Conservation (phyloP, 805 yeast species). For the Metschnikowia bowlesiae region DNA sequence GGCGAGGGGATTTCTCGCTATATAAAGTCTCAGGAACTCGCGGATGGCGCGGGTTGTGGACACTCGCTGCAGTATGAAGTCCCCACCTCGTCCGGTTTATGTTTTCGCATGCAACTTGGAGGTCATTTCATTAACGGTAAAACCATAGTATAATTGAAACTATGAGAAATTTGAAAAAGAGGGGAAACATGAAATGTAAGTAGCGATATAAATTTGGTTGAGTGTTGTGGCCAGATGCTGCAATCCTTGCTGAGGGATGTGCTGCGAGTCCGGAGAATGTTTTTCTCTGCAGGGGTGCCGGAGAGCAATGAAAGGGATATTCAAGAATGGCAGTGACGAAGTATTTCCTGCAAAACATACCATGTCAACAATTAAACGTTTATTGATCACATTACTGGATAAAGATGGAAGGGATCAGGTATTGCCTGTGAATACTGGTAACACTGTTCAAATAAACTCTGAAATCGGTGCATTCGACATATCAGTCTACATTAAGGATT, state of each 20-base stretch:
- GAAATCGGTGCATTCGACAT: slow-evolving; percentile 37
- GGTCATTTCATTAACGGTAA: neutral
- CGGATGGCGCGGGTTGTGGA: slow-evolving; percentile 8
- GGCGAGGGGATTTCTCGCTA: slow-evolving; percentile 3
- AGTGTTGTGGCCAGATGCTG: neutral
- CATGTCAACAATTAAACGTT: slow-evolving; percentile 20
- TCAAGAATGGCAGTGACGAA: neutral
- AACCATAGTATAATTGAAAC: no score
- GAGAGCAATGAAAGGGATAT: slow-evolving; percentile 1
- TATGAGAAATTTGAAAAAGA: no score
- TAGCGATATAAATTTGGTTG: no score
- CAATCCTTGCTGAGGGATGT: neutral
- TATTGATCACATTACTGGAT: slow-evolving; percentile 30
- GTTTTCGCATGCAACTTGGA: neutral
- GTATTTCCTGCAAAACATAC: neutral
- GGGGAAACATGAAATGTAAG: no score
- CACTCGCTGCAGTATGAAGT: slow-evolving; percentile 13
- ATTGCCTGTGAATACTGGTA: slow-evolving; percentile 44
- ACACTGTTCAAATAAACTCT: slow-evolving; percentile 33
- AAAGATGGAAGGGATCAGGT: slow-evolving; percentile 21
- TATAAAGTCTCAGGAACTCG: slow-evolving; percentile 1
- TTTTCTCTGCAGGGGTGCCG: neutral
- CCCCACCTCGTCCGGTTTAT: neutral
- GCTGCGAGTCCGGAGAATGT: slow-evolving; percentile 8
- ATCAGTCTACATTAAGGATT: slow-evolving; percentile 43